A percentile compares a stretch with the other conserved stretches of the same genome.
These are phyloP conservation scores for Passalora sequoiae DNA, from an alignment of 2,329 filamentous ascomycete genomes.

Conservation along the genomic window DNA sequence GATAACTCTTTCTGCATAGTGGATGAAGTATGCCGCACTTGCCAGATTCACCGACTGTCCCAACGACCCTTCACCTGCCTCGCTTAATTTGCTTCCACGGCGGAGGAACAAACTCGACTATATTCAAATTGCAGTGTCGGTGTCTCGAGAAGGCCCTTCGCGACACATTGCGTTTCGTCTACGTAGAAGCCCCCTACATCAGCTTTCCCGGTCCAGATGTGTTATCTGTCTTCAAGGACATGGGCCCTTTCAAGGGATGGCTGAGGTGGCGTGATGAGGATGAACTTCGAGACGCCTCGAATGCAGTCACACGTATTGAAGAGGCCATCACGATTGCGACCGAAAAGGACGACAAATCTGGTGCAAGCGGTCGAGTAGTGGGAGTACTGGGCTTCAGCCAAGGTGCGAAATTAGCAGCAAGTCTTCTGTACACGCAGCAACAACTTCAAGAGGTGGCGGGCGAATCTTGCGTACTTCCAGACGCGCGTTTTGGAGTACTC, in stretches of 20 bases:
- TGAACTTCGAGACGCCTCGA: constrained; percentile 1
- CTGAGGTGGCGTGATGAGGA: constrained; percentile 18
- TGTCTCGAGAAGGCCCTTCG: constrained; percentile 31
- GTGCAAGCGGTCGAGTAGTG: constrained; percentile 55
- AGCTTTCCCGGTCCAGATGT: constrained; percentile 34
- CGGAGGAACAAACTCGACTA: constrained; percentile 36
- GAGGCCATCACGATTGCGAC: constrained; percentile 35
- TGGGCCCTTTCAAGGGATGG: constrained; percentile 37
- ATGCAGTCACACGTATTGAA: constrained; percentile 8
- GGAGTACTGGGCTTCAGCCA: constrained; percentile 63
- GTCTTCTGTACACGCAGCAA: constrained; percentile 48
- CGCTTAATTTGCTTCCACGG: constrained; percentile 41
- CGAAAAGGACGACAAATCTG: constrained; percentile 46
- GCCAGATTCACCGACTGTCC: background rate
- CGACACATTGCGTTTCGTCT: constrained; percentile 36
- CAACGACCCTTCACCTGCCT: constrained; percentile 1
- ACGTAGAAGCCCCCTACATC: constrained; percentile 32
- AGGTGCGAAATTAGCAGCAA: constrained; percentile 58
- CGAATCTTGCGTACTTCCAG: background rate
- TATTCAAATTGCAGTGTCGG: constrained; percentile 38
- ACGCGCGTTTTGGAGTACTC: constrained; percentile 13
- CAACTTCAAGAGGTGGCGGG: constrained; percentile 1
- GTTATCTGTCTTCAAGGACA: constrained; percentile 35
- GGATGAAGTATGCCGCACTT: background rate
- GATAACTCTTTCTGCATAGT: no score